phyloP scores from a whole-genome alignment of 768 basidiomycete genomes.

The Xerocomellus chrysenteron region DNA sequence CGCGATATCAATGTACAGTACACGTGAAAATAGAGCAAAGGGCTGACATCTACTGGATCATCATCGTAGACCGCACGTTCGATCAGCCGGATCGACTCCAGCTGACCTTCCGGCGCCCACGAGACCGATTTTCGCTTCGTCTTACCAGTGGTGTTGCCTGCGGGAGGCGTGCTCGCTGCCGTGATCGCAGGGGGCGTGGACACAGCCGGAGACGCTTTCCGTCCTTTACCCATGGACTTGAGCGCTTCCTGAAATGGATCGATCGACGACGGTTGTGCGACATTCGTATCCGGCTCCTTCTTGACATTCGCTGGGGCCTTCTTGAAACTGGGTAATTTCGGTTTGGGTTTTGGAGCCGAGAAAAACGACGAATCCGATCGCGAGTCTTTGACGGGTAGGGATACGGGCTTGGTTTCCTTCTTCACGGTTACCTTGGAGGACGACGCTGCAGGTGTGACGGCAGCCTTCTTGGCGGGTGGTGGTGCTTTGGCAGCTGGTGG shows the following conservation, averaged over 20 bases:
- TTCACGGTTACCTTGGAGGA: conserved; percentile 44
- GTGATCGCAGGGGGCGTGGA: conserved; percentile 53
- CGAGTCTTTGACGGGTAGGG: conserved; percentile 60
- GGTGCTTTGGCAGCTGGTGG: conserved; percentile 43
- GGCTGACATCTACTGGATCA: conserved; percentile 83
- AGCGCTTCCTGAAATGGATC: conserved; percentile 84
- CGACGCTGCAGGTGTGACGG: conserved; percentile 35
- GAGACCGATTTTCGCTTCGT: conserved; percentile 77
- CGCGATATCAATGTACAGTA: conserved; percentile 53
- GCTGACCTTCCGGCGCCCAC: conserved; percentile 72
- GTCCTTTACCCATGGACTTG: conserved; percentile 66
- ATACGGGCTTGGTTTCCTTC: conserved; percentile 48
- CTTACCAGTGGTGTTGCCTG: conserved; percentile 41
- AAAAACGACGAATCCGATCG: conserved; percentile 89
- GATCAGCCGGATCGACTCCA: conserved; percentile 76
- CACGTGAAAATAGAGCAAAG: conserved; percentile 40
- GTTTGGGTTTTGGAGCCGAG: conserved; percentile 81
- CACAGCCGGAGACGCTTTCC: conserved; percentile 60
- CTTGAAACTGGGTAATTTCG: conserved; percentile 83
- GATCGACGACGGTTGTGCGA: conserved; percentile 73
- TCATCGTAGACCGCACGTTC: conserved; percentile 88
- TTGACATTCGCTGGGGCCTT: conserved; percentile 59
- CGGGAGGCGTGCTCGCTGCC: conserved; percentile 33
- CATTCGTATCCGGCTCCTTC: conserved; percentile 54
- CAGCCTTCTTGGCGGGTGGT: conserved; percentile 66